Percentiles rank a stretch among this genome's conserved stretches.
These are phyloP conservation scores for Linderina pennispora DNA, from an alignment of 192 early-diverging fungal genomes.

Conservation along the genomic window DNA sequence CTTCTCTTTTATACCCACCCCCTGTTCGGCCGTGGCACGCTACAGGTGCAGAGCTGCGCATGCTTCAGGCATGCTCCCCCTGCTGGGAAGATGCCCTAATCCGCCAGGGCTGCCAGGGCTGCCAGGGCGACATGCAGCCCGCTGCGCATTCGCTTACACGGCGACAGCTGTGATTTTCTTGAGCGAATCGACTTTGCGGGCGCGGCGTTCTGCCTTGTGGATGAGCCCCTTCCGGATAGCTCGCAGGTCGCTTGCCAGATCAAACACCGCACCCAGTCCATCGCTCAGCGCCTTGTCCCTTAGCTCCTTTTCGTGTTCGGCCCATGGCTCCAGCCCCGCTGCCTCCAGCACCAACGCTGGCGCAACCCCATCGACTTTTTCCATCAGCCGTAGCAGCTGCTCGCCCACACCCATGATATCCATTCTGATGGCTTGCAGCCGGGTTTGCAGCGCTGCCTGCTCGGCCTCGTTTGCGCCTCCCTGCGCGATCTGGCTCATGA, in stretches of 20 bases:
- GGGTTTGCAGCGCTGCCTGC: neutral
- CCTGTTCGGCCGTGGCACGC: too few species aligned
- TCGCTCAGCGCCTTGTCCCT: slow-evolving; percentile 5
- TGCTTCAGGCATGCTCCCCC: too few species aligned
- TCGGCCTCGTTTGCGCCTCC: neutral
- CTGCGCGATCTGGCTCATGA: neutral
- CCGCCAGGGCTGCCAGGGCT: too few species aligned
- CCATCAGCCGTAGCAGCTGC: slow-evolving; percentile 32
- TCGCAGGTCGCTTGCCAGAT: slow-evolving; percentile 28
- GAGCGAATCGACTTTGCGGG: slow-evolving; percentile 16
- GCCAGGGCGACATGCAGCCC: too few species aligned
- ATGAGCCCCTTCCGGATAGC: slow-evolving; percentile 32
- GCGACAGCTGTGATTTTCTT: too few species aligned
- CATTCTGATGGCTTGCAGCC: slow-evolving; percentile 2
- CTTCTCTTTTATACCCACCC: too few species aligned
- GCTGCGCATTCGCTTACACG: too few species aligned
- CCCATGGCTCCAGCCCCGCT: slow-evolving; percentile 41
- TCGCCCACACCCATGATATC: slow-evolving; percentile 21
- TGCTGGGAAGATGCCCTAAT: too few species aligned
- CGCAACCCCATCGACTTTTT: slow-evolving; percentile 35
- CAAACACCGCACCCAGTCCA: slow-evolving; percentile 28
- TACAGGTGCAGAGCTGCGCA: too few species aligned
- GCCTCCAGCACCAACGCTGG: slow-evolving; percentile 38
- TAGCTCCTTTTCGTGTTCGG: slow-evolving; percentile 26
- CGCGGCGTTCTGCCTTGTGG: slow-evolving; percentile 26